These are phyloP conservation scores for Furcasterigmium sp. DNA, from an alignment of 2,329 filamentous ascomycete species.

Conservation along the genomic window DNA sequence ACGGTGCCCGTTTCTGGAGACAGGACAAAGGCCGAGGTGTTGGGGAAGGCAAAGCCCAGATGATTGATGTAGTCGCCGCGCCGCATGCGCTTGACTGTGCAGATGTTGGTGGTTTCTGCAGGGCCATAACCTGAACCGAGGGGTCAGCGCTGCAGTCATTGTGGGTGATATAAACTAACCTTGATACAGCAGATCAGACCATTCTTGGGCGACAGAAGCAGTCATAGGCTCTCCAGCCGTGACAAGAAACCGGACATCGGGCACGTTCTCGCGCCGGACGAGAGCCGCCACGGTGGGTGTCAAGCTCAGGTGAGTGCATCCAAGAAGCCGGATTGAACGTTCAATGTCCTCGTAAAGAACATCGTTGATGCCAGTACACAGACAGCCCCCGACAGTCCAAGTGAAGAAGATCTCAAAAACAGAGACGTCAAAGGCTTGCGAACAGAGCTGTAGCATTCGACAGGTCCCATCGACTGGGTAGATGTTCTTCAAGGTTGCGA, in stretches of 20 bases:
- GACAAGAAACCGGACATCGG: constrained; percentile 68
- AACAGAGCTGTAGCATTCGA: constrained; percentile 75
- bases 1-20: constrained; percentile 36
- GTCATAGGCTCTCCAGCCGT: constrained; percentile 80
- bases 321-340: constrained; percentile 54
- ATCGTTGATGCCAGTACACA: constrained; percentile 73
- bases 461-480: constrained; percentile 55
- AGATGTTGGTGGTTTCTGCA: constrained; percentile 84
- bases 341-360: constrained; percentile 70
- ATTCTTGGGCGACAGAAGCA: constrained; percentile 61
- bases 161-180: constrained; percentile 29
- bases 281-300: constrained; percentile 80
- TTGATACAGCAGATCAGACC: constrained; percentile 68
- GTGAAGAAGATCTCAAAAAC: constrained; percentile 89
- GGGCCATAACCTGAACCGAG: constrained; percentile 60
- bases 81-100: constrained; percentile 64
- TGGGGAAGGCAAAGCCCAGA: constrained; percentile 68
- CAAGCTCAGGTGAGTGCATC: constrained; percentile 75
- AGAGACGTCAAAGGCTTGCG: constrained; percentile 81
- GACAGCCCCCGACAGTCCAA: constrained; percentile 71
- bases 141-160: neutral
- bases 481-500: constrained; percentile 58
- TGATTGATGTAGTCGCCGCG: constrained; percentile 60
- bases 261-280: constrained; percentile 63
- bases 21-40: constrained; percentile 70